Evolutionary conservation across 129 eudicot species (phyloP).

Genomic region (Pseudognaphalium luteoalbum): DNA sequence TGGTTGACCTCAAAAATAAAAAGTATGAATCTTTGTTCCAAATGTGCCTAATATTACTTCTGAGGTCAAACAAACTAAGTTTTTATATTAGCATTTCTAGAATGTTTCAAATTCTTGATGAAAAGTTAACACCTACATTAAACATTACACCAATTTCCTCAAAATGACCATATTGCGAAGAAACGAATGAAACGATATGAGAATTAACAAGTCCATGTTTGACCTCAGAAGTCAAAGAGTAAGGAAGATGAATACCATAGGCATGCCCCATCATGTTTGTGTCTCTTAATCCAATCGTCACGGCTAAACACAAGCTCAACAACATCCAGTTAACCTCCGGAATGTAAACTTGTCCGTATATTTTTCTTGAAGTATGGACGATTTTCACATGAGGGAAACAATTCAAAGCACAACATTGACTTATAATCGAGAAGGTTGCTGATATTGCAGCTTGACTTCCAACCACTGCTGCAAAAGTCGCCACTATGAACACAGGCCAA

Average conservation of each 20-base stretch:
- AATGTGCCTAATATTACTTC: neutral
- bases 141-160: neutral
- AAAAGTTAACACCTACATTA: neutral
- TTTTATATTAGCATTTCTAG: no score
- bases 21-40: neutral
- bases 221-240: neutral
- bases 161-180: neutral
- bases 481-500: conserved; percentile 72
- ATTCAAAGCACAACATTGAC: conserved; percentile 67
- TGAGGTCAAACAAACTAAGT: no score
- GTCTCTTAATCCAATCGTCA: conserved; percentile 68
- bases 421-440: conserved; percentile 75
- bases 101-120: neutral
- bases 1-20: neutral
- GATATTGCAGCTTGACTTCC: conserved; percentile 87
- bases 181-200: neutral
- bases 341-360: conserved; percentile 72
- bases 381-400: conserved; percentile 74
- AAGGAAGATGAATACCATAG: conserved; percentile 48
- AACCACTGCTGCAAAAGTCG: conserved; percentile 61
- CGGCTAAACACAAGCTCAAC: conserved; percentile 58
- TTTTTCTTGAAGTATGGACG: conserved; percentile 73
- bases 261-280: conserved; percentile 69
- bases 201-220: neutral
- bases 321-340: conserved; percentile 83